Evolutionary conservation across 1,139 yeast genomes (phyloP).

Genomic region (Kluyveromyces sp.): DNA sequence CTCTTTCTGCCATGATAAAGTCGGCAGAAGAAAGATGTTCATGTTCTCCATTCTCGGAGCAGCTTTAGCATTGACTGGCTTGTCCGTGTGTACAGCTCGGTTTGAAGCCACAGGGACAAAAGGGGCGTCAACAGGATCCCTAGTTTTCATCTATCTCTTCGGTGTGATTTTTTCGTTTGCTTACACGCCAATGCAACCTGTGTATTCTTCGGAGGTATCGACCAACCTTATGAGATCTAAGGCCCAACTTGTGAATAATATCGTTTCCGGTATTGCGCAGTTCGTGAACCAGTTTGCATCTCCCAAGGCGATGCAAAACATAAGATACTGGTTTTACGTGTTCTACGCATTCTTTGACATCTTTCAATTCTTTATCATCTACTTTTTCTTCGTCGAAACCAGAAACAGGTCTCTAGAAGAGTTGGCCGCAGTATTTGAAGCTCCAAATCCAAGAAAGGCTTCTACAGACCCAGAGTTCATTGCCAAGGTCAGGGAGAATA

Average conservation of each 20-base stretch:
- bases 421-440: conserved; percentile 8
- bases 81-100: conserved; percentile 5
- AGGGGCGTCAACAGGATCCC: conserved; percentile 1
- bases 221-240: conserved; percentile 4
- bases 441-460: conserved; percentile 7
- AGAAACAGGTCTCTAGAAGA: conserved; percentile 62
- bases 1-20: conserved; percentile 1
- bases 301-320: conserved; percentile 5
- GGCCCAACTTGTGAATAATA: conserved; percentile 1
- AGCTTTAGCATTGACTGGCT: conserved; percentile 4
- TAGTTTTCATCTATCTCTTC: conserved; percentile 6
- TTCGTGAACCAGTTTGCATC: conserved; percentile 5
- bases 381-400: conserved; percentile 58
- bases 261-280: conserved; percentile 4
- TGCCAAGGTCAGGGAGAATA: conserved; percentile 1
- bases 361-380: conserved; percentile 32
- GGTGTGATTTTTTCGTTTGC: conserved; percentile 6
- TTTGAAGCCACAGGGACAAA: not conserved
- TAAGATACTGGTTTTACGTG: conserved; percentile 6
- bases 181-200: conserved; percentile 5
- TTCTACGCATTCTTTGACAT: conserved; percentile 6
- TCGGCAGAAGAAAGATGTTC: conserved; percentile 4
- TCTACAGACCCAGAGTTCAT: conserved; percentile 1
- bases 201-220: conserved; percentile 3
- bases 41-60: conserved; percentile 1